Percentiles rank a stretch among this genome's conserved stretches.
phyloP scores from a whole-genome alignment of 1,284 basidiomycete genomes.

The Calocybe gambosa region DNA sequence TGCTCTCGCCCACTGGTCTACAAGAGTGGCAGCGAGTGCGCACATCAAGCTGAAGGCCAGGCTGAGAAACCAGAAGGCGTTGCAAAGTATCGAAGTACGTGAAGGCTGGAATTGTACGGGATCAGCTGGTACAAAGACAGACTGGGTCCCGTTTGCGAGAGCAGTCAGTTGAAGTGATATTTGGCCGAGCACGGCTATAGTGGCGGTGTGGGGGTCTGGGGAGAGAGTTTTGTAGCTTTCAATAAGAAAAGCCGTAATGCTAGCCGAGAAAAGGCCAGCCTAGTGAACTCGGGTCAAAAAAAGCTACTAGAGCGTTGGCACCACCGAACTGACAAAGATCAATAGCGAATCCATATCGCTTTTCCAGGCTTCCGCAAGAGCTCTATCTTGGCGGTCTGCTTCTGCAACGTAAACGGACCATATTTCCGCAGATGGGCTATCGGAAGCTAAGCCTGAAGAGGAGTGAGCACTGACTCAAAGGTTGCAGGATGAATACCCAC shows the following conservation, averaged over 20 bases:
- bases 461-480: constrained; percentile 13
- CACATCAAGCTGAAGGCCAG: constrained; percentile 23
- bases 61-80: constrained; percentile 31
- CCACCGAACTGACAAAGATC: constrained; percentile 10
- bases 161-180: constrained; percentile 21
- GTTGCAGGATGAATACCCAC: constrained; percentile 6
- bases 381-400: constrained; percentile 8
- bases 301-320: neutral
- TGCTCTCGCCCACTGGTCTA: constrained; percentile 22
- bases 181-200: constrained; percentile 12
- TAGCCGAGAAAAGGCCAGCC: neutral
- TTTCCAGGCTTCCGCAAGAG: constrained; percentile 11
- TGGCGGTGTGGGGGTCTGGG: neutral
- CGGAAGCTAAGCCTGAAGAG: neutral
- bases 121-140: constrained; percentile 5
- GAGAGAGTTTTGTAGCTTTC: neutral
- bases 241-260: neutral
- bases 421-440: constrained; percentile 29
- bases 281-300: neutral
- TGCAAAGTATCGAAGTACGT: constrained; percentile 22
- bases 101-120: constrained; percentile 14
- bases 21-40: constrained; percentile 25
- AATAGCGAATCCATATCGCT: constrained; percentile 11
- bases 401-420: constrained; percentile 31
- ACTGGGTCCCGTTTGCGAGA: constrained; percentile 4